Evolutionary conservation across 2,329 filamentous ascomycete genomes (phyloP).

Genomic region (Cordyceps cateniannulata): DNA sequence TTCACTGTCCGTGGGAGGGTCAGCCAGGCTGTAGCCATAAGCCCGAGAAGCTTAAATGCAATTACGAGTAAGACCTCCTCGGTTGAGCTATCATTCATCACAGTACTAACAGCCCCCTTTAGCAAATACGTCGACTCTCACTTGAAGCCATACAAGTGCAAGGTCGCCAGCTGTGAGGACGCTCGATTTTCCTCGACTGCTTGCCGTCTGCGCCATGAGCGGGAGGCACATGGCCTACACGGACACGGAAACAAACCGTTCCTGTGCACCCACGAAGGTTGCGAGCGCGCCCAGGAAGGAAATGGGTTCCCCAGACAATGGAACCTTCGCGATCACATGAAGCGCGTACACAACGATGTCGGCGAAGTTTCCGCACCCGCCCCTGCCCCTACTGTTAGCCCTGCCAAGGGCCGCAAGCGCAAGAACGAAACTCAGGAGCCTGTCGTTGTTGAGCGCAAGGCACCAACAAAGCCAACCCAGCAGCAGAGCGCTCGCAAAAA

Average conservation of each 20-base stretch:
- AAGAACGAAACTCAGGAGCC: slow-evolving; percentile 46
- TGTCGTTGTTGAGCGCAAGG: slow-evolving; percentile 40
- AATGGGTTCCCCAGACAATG: slow-evolving; percentile 92
- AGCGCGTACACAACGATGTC: slow-evolving; percentile 72
- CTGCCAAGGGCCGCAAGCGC: slow-evolving; percentile 48
- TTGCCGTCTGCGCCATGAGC: slow-evolving; percentile 88
- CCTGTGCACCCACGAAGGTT: slow-evolving; percentile 80
- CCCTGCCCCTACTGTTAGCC: slow-evolving; percentile 32
- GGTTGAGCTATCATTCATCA: neutral
- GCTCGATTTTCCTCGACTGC: slow-evolving; percentile 92
- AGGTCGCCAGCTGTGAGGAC: slow-evolving; percentile 74
- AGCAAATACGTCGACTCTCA: slow-evolving; percentile 98
- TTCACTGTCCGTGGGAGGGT: slow-evolving; percentile 85
- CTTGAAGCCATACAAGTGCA: slow-evolving; percentile 93
- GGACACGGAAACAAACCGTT: slow-evolving; percentile 91
- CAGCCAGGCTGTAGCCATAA: slow-evolving; percentile 73
- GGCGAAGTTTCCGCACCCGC: slow-evolving; percentile 32
- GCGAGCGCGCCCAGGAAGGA: slow-evolving; percentile 72
- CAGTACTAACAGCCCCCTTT: slow-evolving; percentile 20
- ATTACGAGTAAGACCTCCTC: slow-evolving; percentile 75
- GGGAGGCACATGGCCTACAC: slow-evolving; percentile 92
- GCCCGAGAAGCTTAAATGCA: slow-evolving; percentile 95
- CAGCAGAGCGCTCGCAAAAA: slow-evolving; percentile 27
- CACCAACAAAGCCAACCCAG: slow-evolving; percentile 35
- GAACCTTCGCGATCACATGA: slow-evolving; percentile 97